Percentiles rank a stretch among this genome's conserved stretches.
These are phyloP conservation scores for Neofusicoccum parvum DNA, from an alignment of 2,329 filamentous ascomycete genomes.

Conservation along the genomic window DNA sequence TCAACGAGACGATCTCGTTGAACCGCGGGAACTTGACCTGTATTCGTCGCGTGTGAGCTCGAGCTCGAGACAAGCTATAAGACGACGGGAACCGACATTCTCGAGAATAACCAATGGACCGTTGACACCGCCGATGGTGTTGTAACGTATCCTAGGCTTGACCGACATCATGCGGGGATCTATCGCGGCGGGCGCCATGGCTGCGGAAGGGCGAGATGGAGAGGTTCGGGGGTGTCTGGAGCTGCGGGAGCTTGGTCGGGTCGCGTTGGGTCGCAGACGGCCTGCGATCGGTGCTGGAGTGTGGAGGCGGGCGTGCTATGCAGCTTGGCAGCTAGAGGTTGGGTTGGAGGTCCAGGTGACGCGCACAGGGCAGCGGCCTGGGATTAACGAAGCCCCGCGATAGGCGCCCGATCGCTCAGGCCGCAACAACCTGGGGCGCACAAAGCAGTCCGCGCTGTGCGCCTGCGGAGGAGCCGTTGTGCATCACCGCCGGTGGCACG, in stretches of 20 bases:
- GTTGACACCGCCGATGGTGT: constrained; percentile 97
- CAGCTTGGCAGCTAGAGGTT: constrained; percentile 22
- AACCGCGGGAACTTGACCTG: constrained; percentile 97
- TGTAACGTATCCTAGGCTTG: constrained; percentile 83
- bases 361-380: constrained; percentile 14
- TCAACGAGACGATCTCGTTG: constrained; percentile 97
- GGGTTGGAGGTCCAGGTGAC: constrained; percentile 21
- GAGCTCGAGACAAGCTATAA: constrained; percentile 11
- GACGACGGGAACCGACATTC: constrained; percentile 65
- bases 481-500: neutral
- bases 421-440: neutral
- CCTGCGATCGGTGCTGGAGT: constrained; percentile 17
- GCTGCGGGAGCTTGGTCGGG: neutral
- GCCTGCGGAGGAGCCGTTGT: neutral
- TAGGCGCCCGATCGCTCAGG: constrained; percentile 11
- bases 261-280: constrained; percentile 4
- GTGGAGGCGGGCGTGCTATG: constrained; percentile 19
- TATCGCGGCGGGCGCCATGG: constrained; percentile 39
- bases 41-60: constrained; percentile 30
- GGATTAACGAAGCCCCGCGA: constrained; percentile 17
- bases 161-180: constrained; percentile 59
- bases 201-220: constrained; percentile 20
- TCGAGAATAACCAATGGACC: constrained; percentile 96
- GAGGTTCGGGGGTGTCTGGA: constrained; percentile 12
- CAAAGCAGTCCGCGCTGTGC: neutral